A percentile compares a stretch with the other conserved stretches of the same genome.
phyloP scores from a whole-genome alignment of 2,329 filamentous ascomycete genomes.

The Lachnum nothofagi region DNA sequence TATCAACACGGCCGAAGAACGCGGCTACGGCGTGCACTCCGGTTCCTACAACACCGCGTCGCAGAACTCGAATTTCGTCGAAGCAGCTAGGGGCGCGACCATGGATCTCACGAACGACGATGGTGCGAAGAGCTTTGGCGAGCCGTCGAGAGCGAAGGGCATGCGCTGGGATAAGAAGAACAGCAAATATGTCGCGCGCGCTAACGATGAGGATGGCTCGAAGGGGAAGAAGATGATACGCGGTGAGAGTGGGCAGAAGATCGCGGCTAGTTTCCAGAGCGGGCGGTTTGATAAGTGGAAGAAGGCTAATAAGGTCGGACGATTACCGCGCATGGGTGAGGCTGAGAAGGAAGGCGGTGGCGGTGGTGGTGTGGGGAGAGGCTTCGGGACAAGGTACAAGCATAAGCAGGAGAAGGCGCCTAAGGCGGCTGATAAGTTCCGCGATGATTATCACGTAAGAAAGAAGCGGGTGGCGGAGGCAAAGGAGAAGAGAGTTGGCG shows the following conservation, averaged over 20 bases:
- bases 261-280: constrained; percentile 86
- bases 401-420: constrained; percentile 85
- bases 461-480: constrained; percentile 88
- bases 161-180: constrained; percentile 97
- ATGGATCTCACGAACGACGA: constrained; percentile 96
- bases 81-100: constrained; percentile 76
- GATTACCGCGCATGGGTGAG: constrained; percentile 78
- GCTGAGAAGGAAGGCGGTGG: constrained; percentile 51
- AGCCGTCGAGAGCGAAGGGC: constrained; percentile 63
- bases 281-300: constrained; percentile 93
- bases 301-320: constrained; percentile 74
- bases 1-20: constrained; percentile 78
- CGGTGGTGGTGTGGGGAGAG: constrained; percentile 32
- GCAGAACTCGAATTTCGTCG: constrained; percentile 68
- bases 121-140: constrained; percentile 69
- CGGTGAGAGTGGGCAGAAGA: constrained; percentile 92
- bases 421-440: constrained; percentile 86
- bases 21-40: constrained; percentile 87
- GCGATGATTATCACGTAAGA: constrained; percentile 83
- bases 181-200: constrained; percentile 87
- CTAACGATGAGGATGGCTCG: constrained; percentile 92
- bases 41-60: constrained; percentile 53
- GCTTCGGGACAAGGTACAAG: constrained; percentile 60
- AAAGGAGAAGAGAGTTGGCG: constrained; percentile 74
- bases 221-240: constrained; percentile 67